Percentiles rank a stretch among this genome's conserved stretches.
Evolutionary conservation across 2,329 filamentous ascomycete genomes (phyloP).

Genomic region (Sporothrix brunneoviolacea): DNA sequence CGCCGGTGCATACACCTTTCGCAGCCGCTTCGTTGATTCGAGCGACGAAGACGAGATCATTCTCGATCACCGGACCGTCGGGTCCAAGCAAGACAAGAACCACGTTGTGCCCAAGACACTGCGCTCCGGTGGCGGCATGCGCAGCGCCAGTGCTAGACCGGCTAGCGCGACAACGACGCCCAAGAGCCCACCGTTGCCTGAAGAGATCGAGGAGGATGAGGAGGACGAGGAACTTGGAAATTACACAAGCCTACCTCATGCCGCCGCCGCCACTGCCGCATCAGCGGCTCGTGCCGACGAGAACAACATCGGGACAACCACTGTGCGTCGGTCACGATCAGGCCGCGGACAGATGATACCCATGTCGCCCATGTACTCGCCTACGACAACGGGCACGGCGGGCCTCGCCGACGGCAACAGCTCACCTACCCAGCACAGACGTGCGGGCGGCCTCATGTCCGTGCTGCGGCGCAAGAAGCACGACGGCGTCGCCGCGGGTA

Average conservation of each 20-base stretch:
- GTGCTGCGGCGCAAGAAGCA: slow-evolving; percentile 61
- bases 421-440: slow-evolving; percentile 23
- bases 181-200: slow-evolving; percentile 32
- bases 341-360: slow-evolving; percentile 31
- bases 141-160: background rate
- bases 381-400: slow-evolving; percentile 4
- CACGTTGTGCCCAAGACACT: slow-evolving; percentile 33
- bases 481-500: slow-evolving; percentile 26
- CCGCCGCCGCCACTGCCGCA: background rate
- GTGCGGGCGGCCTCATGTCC: slow-evolving; percentile 44
- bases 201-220: slow-evolving; percentile 27
- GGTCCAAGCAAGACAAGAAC: slow-evolving; percentile 65
- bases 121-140: slow-evolving; percentile 22
- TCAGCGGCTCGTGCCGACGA: background rate
- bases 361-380: slow-evolving; percentile 19
- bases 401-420: slow-evolving; percentile 17
- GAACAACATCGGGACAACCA: slow-evolving; percentile 17
- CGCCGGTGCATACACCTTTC: slow-evolving; percentile 27
- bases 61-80: slow-evolving; percentile 36
- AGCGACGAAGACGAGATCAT: slow-evolving; percentile 53
- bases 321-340: slow-evolving; percentile 35
- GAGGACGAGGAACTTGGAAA: background rate
- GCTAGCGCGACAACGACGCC: background rate
- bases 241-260: no score
- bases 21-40: slow-evolving; percentile 54